Evolutionary conservation across 192 early-diverging fungal genomes (phyloP).

Genomic region (Entophlyctis helioformis): DNA sequence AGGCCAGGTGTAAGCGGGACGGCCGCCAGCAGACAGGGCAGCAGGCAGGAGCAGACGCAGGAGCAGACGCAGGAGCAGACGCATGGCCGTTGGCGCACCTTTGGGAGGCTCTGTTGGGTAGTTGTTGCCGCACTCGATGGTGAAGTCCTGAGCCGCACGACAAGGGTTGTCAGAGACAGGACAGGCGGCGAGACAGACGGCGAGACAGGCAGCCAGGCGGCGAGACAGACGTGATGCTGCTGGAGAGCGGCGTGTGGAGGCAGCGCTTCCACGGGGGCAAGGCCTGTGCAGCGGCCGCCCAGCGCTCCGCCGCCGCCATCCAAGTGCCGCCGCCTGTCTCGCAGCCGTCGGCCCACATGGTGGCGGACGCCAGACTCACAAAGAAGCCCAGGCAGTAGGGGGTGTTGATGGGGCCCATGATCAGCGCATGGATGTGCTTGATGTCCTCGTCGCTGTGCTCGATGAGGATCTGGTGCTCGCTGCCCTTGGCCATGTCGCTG

Average conservation of each 20-base stretch:
- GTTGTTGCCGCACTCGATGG: constrained; percentile 38
- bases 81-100: constrained; percentile 14
- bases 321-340: too few relatives aligned
- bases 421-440: constrained; percentile 49
- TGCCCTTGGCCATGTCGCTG: constrained; percentile 10
- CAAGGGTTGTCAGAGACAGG: background rate
- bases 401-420: constrained; percentile 43
- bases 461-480: constrained; percentile 17
- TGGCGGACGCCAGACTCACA: too few relatives aligned
- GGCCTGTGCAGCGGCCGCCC: background rate
- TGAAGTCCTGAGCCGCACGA: constrained; percentile 20
- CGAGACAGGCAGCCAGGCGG: background rate
- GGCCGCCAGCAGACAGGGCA: too few relatives aligned
- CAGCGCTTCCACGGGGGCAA: background rate
- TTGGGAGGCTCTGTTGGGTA: constrained; percentile 46
- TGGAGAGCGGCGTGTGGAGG: background rate
- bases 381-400: constrained; percentile 22
- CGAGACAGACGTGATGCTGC: background rate
- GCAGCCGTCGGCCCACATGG: too few relatives aligned
- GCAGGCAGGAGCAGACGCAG: too few relatives aligned
- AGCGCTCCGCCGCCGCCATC: too few relatives aligned
- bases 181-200: background rate
- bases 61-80: background rate
- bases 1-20: background rate
- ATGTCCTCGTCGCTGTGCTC: constrained; percentile 37